Evolutionary conservation across 2,329 filamentous ascomycete genomes (phyloP).

Genomic region (Didymella keratinophila): DNA sequence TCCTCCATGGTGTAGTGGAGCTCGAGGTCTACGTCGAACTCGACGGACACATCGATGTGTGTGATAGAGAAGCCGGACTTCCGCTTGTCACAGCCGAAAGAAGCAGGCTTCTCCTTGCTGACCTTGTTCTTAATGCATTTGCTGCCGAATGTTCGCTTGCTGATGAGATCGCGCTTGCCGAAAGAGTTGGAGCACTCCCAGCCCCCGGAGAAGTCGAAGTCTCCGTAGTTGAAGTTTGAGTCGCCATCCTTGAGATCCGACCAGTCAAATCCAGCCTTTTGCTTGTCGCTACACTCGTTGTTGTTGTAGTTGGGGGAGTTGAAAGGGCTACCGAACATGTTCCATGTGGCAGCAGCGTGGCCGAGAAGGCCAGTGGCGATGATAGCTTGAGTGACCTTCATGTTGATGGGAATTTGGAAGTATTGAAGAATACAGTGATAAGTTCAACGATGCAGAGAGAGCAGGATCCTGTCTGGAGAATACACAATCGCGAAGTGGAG

Average conservation of each 20-base stretch:
- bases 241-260: slow-evolving; percentile 59
- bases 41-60: slow-evolving; percentile 74
- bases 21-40: slow-evolving; percentile 80
- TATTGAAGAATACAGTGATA: slow-evolving; percentile 2
- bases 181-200: slow-evolving; percentile 72
- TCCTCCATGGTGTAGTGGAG: slow-evolving; percentile 89
- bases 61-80: slow-evolving; percentile 74
- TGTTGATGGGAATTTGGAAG: slow-evolving; percentile 36
- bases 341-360: slow-evolving; percentile 60
- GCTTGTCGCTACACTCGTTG: slow-evolving; percentile 77
- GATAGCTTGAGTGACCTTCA: slow-evolving; percentile 55
- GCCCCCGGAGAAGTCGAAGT: slow-evolving; percentile 69
- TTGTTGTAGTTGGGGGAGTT: slow-evolving; percentile 74
- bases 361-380: slow-evolving; percentile 57
- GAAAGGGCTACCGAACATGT: slow-evolving; percentile 63
- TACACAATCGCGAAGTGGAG: slow-evolving; percentile 26
- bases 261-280: slow-evolving; percentile 78
- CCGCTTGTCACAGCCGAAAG: slow-evolving; percentile 71
- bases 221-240: slow-evolving; percentile 70
- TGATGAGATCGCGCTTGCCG: slow-evolving; percentile 65
- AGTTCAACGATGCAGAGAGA: slow-evolving; percentile 24
- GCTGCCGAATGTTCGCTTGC: slow-evolving; percentile 54
- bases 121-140: slow-evolving; percentile 56
- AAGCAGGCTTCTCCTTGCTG: slow-evolving; percentile 60
- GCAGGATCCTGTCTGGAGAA: slow-evolving; percentile 33